phyloP scores from a whole-genome alignment of 331 rosid species.

The Acacia concinna region DNA sequence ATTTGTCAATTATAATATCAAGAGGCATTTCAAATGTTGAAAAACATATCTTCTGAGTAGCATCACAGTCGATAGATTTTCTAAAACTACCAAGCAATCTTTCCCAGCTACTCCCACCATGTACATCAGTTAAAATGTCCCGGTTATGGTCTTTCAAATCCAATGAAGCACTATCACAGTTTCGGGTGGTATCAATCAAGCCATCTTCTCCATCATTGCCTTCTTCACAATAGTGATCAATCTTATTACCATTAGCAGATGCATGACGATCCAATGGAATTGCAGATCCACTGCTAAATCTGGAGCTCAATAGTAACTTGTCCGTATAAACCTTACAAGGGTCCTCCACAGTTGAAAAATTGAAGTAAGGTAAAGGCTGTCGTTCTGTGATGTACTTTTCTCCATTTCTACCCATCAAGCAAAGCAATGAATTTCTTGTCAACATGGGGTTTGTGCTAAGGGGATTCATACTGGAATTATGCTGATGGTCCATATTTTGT shows the following conservation, averaged over 20 bases:
- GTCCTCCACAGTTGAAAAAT: slow-evolving; percentile 73
- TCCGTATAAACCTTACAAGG: slow-evolving; percentile 64
- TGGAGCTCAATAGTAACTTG: slow-evolving; percentile 40
- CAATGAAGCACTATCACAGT: slow-evolving; percentile 37
- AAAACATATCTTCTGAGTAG: slow-evolving; percentile 38
- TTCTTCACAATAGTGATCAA: slow-evolving; percentile 35
- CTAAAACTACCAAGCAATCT: slow-evolving; percentile 62
- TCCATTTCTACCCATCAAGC: slow-evolving; percentile 42
- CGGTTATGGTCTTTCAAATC: slow-evolving; percentile 36
- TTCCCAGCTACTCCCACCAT: slow-evolving; percentile 94
- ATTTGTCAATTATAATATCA: slow-evolving; percentile 83
- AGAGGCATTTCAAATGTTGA: slow-evolving; percentile 75
- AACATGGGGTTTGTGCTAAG: slow-evolving; percentile 77
- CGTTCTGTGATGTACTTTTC: slow-evolving; percentile 41
- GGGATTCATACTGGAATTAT: slow-evolving; percentile 59
- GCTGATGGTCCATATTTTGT: slow-evolving; percentile 39
- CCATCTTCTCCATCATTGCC: slow-evolving; percentile 36
- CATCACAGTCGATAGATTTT: slow-evolving; percentile 35
- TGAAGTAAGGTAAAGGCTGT: slow-evolving; percentile 56
- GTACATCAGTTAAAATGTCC: slow-evolving; percentile 38
- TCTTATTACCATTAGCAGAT: slow-evolving; percentile 36
- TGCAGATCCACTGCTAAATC: slow-evolving; percentile 32
- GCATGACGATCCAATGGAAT: slow-evolving; percentile 36
- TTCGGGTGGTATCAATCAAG: slow-evolving; percentile 35
- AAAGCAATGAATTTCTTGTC: slow-evolving; percentile 53